phyloP scores from a whole-genome alignment of 1,139 yeast genomes.

The Magnusiomyces sp. region DNA sequence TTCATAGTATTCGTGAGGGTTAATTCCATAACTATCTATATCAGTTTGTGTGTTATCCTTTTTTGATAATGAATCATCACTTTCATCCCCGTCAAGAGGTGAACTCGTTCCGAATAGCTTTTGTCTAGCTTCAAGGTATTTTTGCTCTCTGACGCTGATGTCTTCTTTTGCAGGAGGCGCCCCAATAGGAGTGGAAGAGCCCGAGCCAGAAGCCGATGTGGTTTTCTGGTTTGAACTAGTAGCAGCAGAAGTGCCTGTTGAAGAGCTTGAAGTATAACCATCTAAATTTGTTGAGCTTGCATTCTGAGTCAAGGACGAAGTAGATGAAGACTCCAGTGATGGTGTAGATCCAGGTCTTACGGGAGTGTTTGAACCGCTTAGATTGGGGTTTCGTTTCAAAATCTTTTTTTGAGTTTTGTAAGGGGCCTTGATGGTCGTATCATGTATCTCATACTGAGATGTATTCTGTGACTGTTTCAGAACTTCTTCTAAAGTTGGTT shows the following conservation, averaged over 20 bases:
- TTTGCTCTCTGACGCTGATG: constrained; percentile 10
- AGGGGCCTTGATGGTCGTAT: constrained; percentile 7
- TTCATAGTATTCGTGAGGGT: constrained; percentile 3
- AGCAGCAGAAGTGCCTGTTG: neutral
- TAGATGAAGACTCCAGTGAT: neutral
- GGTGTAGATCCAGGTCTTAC: neutral
- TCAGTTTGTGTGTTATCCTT: neutral
- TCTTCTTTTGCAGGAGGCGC: constrained; percentile 13
- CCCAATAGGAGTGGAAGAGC: constrained; percentile 5
- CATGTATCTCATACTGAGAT: constrained; percentile 11
- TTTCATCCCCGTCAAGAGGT: constrained; percentile 1
- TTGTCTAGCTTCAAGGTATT: constrained; percentile 13
- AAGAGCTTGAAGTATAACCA: neutral
- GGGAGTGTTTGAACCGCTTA: constrained; percentile 2
- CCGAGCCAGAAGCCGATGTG: neutral
- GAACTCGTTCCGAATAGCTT: constrained; percentile 13
- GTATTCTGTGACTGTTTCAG: constrained; percentile 5
- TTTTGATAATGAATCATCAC: neutral
- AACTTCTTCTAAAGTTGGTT: constrained; percentile 11
- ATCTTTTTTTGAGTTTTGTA: constrained; percentile 12
- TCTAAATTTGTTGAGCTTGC: no score
- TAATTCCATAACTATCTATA: neutral
- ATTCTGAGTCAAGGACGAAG: neutral
- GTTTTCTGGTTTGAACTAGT: neutral
- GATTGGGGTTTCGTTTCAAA: constrained; percentile 11